Base-by-base conservation (phyloP, 495 filamentous ascomycete species). In the Hypoxylon lienhwacheense region DNA sequence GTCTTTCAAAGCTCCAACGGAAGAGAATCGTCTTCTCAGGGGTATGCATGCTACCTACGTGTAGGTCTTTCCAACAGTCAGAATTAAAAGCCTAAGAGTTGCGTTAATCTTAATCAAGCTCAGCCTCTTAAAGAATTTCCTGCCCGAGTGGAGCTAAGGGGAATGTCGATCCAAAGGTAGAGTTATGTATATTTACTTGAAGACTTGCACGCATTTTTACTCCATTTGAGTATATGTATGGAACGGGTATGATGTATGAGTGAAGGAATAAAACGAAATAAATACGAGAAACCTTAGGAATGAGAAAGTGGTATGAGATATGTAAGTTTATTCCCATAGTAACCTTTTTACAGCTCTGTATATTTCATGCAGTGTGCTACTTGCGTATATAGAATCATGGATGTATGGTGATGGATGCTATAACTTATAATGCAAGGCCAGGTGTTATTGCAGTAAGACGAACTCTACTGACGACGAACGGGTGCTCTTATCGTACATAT, bases 51-150 rank as follows among this genome's bases (percentile, higher is more conserved):
- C 22, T 52, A 52, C 31, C 7, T n/a, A n/a, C n/a, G n/a, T n/a
- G n/a, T n/a, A n/a, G n/a, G n/a, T n/a, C n/a, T n/a, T n/a, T 59
- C 19, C 20, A 42, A 43, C 32, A 17, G 46, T 51, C 47, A 17
- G 26, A 34, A n/a, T n/a, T n/a, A n/a, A 8, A 28, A 43, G 26
- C 16, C 50, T 24, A 46, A 55, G 34, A 47, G 34, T 35, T 5
- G 11, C 41, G 33, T 42, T 55, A 55, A 50, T 61, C 51, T 52
- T 20, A 52, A 51, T 47, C 52, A 5, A 47, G 57, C 28, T 46
- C 17, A 61, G 41, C 42, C 41, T 55, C 29, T 52, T 37, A 15
- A n/a, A 31, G 37, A 31, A 35, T 46, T 58, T 47, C 42, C 41
- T 17, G 31, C 4, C 28, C 12, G 2, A 20, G 41, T 45, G 45